Evolutionary conservation across 495 filamentous ascomycete species (phyloP).

Genomic region (Chaetomium cochliodes): DNA sequence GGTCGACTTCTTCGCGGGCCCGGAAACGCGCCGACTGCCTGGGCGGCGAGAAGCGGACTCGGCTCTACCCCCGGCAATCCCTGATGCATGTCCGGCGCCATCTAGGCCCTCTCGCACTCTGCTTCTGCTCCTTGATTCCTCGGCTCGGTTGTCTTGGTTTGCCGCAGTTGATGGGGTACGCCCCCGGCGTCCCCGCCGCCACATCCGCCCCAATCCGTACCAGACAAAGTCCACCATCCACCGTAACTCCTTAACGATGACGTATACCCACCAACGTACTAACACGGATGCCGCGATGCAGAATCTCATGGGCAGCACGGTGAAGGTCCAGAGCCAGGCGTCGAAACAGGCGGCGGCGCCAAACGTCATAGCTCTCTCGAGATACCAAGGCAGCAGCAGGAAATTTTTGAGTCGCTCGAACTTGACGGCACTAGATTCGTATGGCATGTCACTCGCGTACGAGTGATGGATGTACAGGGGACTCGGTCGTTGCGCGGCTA

Average conservation of each 20-base stretch:
- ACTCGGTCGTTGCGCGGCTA: constrained; percentile 77
- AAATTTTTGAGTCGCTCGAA: constrained; percentile 92
- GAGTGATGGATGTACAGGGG: constrained; percentile 85
- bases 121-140: constrained; percentile 41
- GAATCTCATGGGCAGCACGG: constrained; percentile 88
- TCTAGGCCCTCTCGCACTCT: constrained; percentile 31
- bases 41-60: constrained; percentile 1
- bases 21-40: constrained; percentile 15
- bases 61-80: neutral
- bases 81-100: neutral
- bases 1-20: constrained; percentile 13
- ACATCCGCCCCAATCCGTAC: constrained; percentile 71
- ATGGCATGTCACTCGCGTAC: constrained; percentile 69
- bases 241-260: constrained; percentile 61
- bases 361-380: constrained; percentile 87
- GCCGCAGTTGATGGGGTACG: constrained; percentile 38
- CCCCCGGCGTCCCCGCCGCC: constrained; percentile 57
- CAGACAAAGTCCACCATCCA: constrained; percentile 72
- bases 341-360: constrained; percentile 88
- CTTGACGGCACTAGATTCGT: constrained; percentile 95
- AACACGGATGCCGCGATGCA: constrained; percentile 77
- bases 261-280: constrained; percentile 66
- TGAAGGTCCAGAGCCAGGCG: constrained; percentile 96
- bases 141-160: constrained; percentile 25
- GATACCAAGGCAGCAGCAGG: constrained; percentile 70